A percentile compares a stretch with the other conserved stretches of the same genome.
Evolutionary conservation across 2,329 filamentous ascomycete genomes (phyloP).

Genomic region (Teratosphaeria zuluensis): DNA sequence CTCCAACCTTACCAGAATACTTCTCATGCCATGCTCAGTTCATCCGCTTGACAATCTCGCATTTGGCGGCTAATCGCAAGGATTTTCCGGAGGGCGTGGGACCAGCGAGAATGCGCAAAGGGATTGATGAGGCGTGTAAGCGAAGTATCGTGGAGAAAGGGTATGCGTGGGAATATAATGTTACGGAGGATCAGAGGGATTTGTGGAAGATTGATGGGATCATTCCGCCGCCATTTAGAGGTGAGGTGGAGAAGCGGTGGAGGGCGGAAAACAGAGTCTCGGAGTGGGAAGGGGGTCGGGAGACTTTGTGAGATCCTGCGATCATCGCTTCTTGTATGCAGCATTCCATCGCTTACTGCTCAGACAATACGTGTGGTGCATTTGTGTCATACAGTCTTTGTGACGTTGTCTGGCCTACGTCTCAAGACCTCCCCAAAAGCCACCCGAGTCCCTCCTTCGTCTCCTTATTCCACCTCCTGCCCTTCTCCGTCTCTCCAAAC

Average conservation of each 20-base stretch:
- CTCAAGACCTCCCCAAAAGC: conserved; percentile 11
- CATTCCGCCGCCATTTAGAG: conserved; percentile 26
- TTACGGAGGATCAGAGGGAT: conserved; percentile 34
- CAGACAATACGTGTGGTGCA: not conserved
- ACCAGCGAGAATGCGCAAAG: not conserved
- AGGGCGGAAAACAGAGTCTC: conserved; percentile 1
- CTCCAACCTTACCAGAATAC: not conserved
- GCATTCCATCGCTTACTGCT: too few relatives aligned
- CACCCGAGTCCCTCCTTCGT: conserved; percentile 23
- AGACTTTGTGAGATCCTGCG: not conserved
- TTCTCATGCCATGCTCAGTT: conserved; percentile 20
- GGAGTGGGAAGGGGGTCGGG: not conserved
- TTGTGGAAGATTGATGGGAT: conserved; percentile 38
- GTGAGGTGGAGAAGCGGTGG: conserved; percentile 30
- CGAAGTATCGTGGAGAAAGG: conserved; percentile 33
- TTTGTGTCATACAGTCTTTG: not conserved
- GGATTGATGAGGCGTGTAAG: conserved; percentile 28
- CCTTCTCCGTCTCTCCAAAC: conserved; percentile 19
- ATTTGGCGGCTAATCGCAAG: conserved; percentile 19
- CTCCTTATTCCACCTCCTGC: conserved; percentile 18
- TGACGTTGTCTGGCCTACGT: not conserved
- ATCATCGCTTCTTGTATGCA: too few relatives aligned
- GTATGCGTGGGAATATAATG: conserved; percentile 36
- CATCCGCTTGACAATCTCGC: conserved; percentile 25
- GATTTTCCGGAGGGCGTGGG: not conserved